These are phyloP conservation scores for Sclerotinia minor DNA, from an alignment of 2,329 filamentous ascomycete genomes.

Conservation along the genomic window DNA sequence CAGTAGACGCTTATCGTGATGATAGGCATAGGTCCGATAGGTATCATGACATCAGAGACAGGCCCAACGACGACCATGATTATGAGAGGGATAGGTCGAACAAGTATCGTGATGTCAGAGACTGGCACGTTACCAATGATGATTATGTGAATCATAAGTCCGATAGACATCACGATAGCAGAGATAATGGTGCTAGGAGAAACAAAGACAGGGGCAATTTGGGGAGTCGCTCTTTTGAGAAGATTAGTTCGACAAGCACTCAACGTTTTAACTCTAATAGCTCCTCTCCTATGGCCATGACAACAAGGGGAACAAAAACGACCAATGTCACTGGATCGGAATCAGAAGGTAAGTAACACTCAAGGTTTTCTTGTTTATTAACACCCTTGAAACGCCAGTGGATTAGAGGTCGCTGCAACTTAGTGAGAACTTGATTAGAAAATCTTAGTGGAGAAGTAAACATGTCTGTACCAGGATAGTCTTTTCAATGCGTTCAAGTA, in stretches of 20 bases:
- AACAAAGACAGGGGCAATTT: not conserved
- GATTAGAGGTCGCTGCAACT: not conserved
- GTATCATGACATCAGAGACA: not conserved
- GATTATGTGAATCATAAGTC: not conserved
- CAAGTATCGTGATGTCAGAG: not conserved
- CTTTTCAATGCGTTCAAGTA: not conserved
- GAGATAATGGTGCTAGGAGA: not conserved
- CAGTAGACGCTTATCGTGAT: not conserved
- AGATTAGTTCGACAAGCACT: conserved; percentile 1
- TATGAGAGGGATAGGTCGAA: not conserved
- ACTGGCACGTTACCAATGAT: not conserved
- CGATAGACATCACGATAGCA: not conserved
- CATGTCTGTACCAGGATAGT: too few species aligned
- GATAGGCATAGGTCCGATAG: not conserved
- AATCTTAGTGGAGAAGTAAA: too few species aligned
- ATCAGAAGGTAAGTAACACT: conserved; percentile 5
- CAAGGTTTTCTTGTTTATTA: not conserved
- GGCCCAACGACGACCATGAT: not conserved
- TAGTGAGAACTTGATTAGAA: too few species aligned
- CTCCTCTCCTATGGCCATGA: not conserved
- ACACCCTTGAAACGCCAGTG: not conserved
- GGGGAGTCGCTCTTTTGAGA: not conserved
- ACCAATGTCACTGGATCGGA: not conserved
- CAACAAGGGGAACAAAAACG: not conserved
- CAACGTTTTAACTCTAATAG: conserved; percentile 4